Conservation (phyloP, 2,329 filamentous ascomycete species). For the Monilinia fructigena region DNA sequence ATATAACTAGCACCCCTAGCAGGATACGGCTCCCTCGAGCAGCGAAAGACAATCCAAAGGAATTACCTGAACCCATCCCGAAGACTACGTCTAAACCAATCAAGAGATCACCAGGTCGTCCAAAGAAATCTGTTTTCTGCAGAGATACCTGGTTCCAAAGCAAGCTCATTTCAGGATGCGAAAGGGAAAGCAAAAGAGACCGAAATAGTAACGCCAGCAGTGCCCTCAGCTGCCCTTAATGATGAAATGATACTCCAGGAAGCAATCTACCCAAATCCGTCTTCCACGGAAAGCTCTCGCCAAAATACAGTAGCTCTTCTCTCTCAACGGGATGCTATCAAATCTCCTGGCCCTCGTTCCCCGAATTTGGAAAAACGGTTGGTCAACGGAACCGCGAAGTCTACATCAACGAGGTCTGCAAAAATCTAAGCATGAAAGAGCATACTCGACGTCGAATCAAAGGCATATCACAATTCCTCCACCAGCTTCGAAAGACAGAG, state of each 20-base stretch:
- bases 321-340: constrained; percentile 6
- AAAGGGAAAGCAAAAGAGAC: constrained; percentile 1
- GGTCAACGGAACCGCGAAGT: neutral
- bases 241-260: constrained; percentile 22
- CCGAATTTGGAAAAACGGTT: neutral
- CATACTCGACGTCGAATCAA: neutral
- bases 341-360: neutral
- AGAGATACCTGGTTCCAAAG: neutral
- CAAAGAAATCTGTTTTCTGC: neutral
- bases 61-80: neutral
- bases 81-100: constrained; percentile 12
- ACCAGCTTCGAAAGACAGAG: constrained; percentile 13
- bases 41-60: constrained; percentile 10
- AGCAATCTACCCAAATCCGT: constrained; percentile 21
- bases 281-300: constrained; percentile 12
- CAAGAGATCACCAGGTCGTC: neutral
- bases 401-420: neutral
- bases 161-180: neutral
- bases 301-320: constrained; percentile 13
- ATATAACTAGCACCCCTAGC: neutral
- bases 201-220: neutral
- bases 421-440: constrained; percentile 16
- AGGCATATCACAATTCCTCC: constrained; percentile 11
- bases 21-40: constrained; percentile 11
- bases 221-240: neutral